phyloP scores from a whole-genome alignment of 495 filamentous ascomycete genomes.

The Margaritispora aquatica region DNA sequence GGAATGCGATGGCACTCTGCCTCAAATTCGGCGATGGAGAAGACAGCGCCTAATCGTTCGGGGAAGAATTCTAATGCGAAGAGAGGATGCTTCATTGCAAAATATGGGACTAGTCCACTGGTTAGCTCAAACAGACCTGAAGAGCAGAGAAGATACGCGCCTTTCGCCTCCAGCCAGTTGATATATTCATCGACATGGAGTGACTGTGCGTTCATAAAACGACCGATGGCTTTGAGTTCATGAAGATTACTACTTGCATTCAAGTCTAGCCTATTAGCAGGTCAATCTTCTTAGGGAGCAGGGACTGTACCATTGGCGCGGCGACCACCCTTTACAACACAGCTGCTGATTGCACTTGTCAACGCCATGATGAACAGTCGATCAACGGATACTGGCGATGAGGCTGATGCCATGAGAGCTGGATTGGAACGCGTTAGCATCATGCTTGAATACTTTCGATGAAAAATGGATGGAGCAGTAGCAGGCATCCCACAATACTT shows the following conservation, averaged over 20 bases:
- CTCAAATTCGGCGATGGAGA: background rate
- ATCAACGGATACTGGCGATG: background rate
- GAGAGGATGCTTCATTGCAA: background rate
- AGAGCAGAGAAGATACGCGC: background rate
- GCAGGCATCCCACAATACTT: too few relatives aligned
- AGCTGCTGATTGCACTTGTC: background rate
- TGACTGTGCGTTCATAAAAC: background rate
- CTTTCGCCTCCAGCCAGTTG: background rate
- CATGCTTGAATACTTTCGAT: too few relatives aligned
- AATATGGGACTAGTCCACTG: background rate
- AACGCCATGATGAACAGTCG: background rate
- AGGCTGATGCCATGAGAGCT: background rate
- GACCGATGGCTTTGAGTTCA: background rate
- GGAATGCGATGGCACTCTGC: too few relatives aligned
- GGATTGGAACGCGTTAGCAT: too few relatives aligned
- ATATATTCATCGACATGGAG: background rate
- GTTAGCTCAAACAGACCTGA: background rate
- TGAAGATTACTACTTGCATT: background rate
- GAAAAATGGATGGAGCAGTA: too few relatives aligned
- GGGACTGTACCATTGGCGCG: background rate
- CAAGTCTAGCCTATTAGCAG: background rate
- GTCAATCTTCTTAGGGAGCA: background rate
- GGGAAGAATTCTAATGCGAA: background rate
- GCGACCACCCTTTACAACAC: background rate
- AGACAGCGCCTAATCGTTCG: background rate